Percentiles rank a stretch among this genome's conserved stretches.
Evolutionary conservation across 2,329 filamentous ascomycete species (phyloP).

Genomic region (Neodidymelliopsis sp.): DNA sequence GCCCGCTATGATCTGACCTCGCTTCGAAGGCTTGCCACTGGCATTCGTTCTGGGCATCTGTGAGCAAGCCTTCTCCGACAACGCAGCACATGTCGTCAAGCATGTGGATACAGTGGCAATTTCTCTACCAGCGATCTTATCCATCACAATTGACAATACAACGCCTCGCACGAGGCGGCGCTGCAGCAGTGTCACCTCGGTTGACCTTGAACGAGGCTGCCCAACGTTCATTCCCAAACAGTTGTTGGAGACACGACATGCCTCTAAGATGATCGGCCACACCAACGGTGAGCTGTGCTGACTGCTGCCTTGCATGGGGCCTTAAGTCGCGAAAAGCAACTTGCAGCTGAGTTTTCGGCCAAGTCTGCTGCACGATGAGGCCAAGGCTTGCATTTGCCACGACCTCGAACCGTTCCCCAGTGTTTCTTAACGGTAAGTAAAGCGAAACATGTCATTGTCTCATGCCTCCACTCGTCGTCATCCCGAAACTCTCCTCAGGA

Average conservation of each 20-base stretch:
- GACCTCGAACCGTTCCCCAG: background rate
- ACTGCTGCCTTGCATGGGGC: conserved; percentile 3
- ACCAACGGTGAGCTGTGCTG: conserved; percentile 1
- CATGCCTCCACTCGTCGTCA: background rate
- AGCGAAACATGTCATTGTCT: background rate
- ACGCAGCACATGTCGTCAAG: background rate
- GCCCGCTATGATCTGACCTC: conserved; percentile 12
- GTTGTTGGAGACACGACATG: conserved; percentile 1
- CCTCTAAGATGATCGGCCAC: conserved; percentile 3
- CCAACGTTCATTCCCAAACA: too few relatives aligned
- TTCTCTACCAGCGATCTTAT: too few relatives aligned
- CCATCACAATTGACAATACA: too few relatives aligned
- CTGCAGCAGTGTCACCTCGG: conserved; percentile 11
- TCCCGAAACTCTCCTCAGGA: background rate
- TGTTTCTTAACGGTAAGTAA: background rate
- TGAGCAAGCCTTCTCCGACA: conserved; percentile 3
- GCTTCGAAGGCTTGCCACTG: conserved; percentile 4
- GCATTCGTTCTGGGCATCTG: background rate
- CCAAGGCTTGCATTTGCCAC: conserved; percentile 13
- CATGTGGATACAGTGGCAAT: background rate
- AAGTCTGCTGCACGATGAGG: conserved; percentile 6
- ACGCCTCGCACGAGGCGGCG: conserved; percentile 8
- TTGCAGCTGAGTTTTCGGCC: conserved; percentile 15
- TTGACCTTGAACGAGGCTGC: conserved; percentile 1
- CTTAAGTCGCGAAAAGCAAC: conserved; percentile 5